phyloP scores from a whole-genome alignment of 768 basidiomycete species.

The Trametopsis cervina region DNA sequence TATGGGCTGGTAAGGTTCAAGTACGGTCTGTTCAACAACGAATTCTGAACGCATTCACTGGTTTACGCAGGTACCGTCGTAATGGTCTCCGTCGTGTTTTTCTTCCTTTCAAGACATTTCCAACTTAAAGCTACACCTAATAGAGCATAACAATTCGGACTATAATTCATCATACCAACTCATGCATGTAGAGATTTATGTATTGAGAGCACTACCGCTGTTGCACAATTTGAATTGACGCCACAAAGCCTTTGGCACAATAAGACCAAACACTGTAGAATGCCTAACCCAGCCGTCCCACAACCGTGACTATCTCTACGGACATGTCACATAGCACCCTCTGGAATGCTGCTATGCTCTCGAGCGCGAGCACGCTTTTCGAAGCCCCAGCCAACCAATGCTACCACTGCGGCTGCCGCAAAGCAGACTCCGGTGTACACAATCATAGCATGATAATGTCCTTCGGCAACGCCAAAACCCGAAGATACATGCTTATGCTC shows the following conservation, averaged over 20 bases:
- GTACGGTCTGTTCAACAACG: not conserved
- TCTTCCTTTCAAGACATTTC: conserved; percentile 34
- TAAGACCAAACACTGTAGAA: too few species aligned
- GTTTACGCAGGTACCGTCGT: conserved; percentile 28
- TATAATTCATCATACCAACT: too few species aligned
- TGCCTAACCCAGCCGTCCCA: too few species aligned
- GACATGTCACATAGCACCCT: not conserved
- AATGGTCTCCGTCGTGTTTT: conserved; percentile 33
- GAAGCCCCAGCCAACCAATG: conserved; percentile 17
- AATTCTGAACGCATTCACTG: too few species aligned
- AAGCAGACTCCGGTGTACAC: conserved; percentile 25
- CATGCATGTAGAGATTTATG: too few species aligned
- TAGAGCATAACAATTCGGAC: too few species aligned
- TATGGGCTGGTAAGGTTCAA: conserved; percentile 8
- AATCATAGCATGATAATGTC: conserved; percentile 23
- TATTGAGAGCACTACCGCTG: too few species aligned
- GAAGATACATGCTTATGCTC: not conserved
- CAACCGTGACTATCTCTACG: not conserved
- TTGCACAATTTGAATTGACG: too few species aligned
- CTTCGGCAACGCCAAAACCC: conserved; percentile 19
- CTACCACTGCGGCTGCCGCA: conserved; percentile 22
- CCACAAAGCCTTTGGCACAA: too few species aligned
- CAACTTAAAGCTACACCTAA: too few species aligned
- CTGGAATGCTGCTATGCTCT: not conserved
- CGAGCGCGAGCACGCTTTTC: too few species aligned